A percentile compares a stretch with the other conserved stretches of the same genome.
Evolutionary conservation across 257 asterid genomes (phyloP).

Genomic region (Solanum corneliomulleri): DNA sequence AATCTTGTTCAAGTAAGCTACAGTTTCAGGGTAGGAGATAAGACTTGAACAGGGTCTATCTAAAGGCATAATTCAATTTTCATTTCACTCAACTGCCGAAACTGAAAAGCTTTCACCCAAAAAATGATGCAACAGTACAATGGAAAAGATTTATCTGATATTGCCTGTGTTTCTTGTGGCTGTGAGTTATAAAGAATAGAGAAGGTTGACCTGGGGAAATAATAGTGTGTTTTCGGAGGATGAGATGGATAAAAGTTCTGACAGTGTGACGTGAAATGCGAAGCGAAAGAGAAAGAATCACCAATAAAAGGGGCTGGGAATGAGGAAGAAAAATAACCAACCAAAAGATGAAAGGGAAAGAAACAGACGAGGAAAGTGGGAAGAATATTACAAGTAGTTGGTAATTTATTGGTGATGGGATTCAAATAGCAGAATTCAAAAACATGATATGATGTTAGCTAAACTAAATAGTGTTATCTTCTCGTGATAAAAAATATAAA

Average conservation of each 20-base stretch:
- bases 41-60: background rate
- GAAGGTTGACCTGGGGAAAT: background rate
- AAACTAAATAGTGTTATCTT: background rate
- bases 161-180: background rate
- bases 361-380: background rate
- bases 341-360: background rate
- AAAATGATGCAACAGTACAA: background rate
- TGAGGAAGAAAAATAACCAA: background rate
- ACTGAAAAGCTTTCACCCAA: background rate
- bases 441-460: background rate
- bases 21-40: background rate
- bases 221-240: background rate
- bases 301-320: background rate
- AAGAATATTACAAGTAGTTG: background rate
- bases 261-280: background rate
- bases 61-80: background rate
- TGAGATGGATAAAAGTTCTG: background rate
- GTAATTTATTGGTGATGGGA: background rate
- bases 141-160: background rate
- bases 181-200: background rate
- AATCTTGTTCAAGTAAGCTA: background rate
- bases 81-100: background rate
- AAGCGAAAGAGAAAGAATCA: background rate
- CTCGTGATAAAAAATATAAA: background rate
- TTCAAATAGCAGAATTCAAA: background rate